phyloP scores from a whole-genome alignment of 805 yeast species.

The Metschnikowia aberdeeniae region DNA sequence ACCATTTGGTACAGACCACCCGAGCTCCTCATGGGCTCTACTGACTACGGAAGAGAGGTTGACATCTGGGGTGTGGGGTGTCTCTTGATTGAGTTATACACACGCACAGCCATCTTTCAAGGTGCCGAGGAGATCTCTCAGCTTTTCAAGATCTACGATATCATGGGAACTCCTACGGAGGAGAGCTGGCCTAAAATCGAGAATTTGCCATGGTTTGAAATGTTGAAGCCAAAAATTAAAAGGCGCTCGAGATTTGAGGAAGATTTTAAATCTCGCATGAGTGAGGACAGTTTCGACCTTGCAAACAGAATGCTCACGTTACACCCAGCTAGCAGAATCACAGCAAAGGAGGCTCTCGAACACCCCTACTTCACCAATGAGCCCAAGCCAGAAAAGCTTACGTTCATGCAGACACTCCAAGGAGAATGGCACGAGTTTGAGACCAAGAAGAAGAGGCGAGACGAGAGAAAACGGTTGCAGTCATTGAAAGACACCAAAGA shows the following conservation, averaged over 20 bases:
- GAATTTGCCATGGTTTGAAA: constrained; percentile 87
- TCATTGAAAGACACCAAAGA: constrained; percentile 19
- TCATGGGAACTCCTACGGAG: constrained; percentile 82
- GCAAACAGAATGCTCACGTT: constrained; percentile 60
- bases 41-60: constrained; percentile 84
- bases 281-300: constrained; percentile 55
- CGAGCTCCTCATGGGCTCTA: constrained; percentile 83
- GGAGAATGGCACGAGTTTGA: constrained; percentile 99
- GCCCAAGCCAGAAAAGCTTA: constrained; percentile 61
- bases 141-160: constrained; percentile 65
- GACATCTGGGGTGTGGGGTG: constrained; percentile 99
- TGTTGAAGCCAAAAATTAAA: constrained; percentile 58
- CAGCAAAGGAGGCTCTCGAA: constrained; percentile 64
- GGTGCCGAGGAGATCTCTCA: constrained; percentile 89
- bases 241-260: constrained; percentile 26
- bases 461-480: constrained; percentile 39
- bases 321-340: constrained; percentile 65
- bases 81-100: constrained; percentile 74
- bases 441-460: constrained; percentile 71
- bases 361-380: constrained; percentile 69
- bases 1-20: constrained; percentile 98
- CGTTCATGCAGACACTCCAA: constrained; percentile 48
- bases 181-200: constrained; percentile 76
- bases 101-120: constrained; percentile 72
- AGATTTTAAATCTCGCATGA: constrained; percentile 37